These are phyloP conservation scores for Thermothelomyces thermophilus DNA, from an alignment of 2,329 filamentous ascomycete species.

Conservation along the genomic window DNA sequence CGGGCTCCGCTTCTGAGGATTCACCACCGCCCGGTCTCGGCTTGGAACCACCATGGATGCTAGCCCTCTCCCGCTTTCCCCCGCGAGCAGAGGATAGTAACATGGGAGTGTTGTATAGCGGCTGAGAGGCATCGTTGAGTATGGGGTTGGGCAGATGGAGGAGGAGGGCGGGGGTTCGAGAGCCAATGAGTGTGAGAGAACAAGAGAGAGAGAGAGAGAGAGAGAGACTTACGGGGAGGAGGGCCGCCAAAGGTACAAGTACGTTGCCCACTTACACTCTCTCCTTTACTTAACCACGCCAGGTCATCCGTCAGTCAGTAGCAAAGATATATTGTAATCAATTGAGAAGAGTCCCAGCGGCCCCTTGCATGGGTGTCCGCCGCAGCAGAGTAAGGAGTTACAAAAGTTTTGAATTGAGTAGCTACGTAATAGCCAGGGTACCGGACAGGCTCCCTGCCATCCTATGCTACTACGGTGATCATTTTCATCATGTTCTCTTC, in stretches of 20 bases:
- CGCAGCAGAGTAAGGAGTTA: neutral
- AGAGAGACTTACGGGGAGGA: too few species aligned
- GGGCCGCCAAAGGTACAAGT: neutral
- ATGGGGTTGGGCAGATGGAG: too few species aligned
- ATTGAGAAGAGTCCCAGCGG: neutral
- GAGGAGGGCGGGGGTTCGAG: neutral
- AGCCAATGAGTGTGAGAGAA: too few species aligned
- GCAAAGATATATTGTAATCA: neutral
- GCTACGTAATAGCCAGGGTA: neutral
- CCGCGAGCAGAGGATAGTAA: too few species aligned
- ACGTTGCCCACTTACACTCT: constrained; percentile 1
- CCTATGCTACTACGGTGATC: neutral
- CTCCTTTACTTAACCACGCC: neutral
- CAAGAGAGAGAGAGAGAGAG: too few species aligned
- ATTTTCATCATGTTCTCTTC: neutral
- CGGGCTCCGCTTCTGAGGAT: too few species aligned
- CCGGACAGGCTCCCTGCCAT: neutral
- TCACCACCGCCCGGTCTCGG: too few species aligned
- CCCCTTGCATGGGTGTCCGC: neutral
- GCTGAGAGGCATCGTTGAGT: too few species aligned
- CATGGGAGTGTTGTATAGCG: too few species aligned
- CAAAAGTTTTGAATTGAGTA: neutral
- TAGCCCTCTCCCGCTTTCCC: too few species aligned
- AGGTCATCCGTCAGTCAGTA: neutral
- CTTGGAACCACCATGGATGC: too few species aligned